Percentiles rank a stretch among this genome's conserved stretches.
Evolutionary conservation across 108 stramenopile genomes (phyloP).

Genomic region (Poteriospumella lacustris): DNA sequence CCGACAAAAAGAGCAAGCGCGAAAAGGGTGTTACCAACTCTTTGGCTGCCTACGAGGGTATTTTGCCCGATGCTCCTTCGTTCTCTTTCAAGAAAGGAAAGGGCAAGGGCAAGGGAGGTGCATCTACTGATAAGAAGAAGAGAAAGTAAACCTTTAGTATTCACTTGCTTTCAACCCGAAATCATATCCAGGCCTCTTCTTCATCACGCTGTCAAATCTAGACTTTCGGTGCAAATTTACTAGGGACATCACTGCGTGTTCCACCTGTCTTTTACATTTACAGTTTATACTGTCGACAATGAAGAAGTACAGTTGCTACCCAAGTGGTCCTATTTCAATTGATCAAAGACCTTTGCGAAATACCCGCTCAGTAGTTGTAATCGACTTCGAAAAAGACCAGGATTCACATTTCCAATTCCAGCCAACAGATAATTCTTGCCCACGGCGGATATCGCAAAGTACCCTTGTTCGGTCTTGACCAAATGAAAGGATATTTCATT

Average conservation of each 20-base stretch:
- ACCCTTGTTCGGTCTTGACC: background rate
- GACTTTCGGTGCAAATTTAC: background rate
- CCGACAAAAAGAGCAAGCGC: background rate
- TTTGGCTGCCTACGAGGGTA: conserved; percentile 20
- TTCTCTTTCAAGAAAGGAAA: conserved; percentile 1
- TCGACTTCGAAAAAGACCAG: background rate
- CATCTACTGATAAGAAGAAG: background rate
- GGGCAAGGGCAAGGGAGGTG: conserved; percentile 10
- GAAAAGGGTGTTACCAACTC: conserved; percentile 21
- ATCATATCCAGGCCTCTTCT: background rate
- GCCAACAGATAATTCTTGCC: background rate
- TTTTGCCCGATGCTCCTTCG: conserved; percentile 20
- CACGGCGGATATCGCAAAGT: background rate
- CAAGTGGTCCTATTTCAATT: conserved; percentile 1
- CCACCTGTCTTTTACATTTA: background rate
- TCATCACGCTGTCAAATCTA: background rate
- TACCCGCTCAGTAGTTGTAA: background rate
- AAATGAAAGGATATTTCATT: background rate
- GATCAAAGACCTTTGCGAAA: background rate
- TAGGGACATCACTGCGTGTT: background rate
- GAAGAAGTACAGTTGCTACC: background rate
- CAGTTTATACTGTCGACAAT: background rate
- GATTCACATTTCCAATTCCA: background rate
- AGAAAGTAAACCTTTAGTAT: background rate
- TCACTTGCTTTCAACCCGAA: background rate